A percentile compares a stretch with the other conserved stretches of the same genome.
These are phyloP conservation scores for Penicillium verhagenii DNA, from an alignment of 495 filamentous ascomycete species.

Conservation along the genomic window DNA sequence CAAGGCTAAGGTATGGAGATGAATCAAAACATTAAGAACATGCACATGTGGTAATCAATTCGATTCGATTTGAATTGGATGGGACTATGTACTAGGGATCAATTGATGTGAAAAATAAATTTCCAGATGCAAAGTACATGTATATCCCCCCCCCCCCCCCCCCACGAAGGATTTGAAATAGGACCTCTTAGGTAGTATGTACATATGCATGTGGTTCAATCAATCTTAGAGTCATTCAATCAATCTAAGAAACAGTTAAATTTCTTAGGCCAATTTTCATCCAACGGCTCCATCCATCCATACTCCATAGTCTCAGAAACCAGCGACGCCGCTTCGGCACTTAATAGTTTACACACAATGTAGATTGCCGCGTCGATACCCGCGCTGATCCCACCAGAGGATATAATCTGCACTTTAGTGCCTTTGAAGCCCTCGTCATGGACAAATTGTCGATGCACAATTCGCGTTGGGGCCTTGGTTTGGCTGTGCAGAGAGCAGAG, in stretches of 20 bases:
- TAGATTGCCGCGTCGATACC: conserved; percentile 76
- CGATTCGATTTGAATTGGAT: too few relatives aligned
- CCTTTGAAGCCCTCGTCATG: conserved; percentile 61
- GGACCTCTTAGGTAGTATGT: too few relatives aligned
- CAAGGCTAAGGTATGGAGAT: too few relatives aligned
- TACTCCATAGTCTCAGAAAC: conserved; percentile 64
- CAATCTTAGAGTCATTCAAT: too few relatives aligned
- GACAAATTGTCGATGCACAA: conserved; percentile 73
- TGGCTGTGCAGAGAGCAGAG: conserved; percentile 34
- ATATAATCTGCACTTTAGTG: conserved; percentile 72
- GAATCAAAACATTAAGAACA: too few relatives aligned
- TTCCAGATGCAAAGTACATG: too few relatives aligned
- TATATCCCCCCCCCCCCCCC: too few relatives aligned
- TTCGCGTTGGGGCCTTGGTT: neutral
- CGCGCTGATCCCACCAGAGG: conserved; percentile 66
- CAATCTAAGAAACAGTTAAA: conserved; percentile 5
- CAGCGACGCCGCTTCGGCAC: conserved; percentile 61
- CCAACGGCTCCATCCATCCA: conserved; percentile 65
- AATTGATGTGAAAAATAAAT: too few relatives aligned
- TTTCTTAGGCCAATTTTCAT: conserved; percentile 29
- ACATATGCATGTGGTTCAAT: too few relatives aligned
- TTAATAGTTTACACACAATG: conserved; percentile 68
- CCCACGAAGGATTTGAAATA: too few relatives aligned
- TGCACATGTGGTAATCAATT: too few relatives aligned
- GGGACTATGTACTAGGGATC: too few relatives aligned